Percentiles rank a stretch among this genome's conserved stretches.
phyloP scores from a whole-genome alignment of 768 basidiomycete genomes.

The Agrocybe pediades region DNA sequence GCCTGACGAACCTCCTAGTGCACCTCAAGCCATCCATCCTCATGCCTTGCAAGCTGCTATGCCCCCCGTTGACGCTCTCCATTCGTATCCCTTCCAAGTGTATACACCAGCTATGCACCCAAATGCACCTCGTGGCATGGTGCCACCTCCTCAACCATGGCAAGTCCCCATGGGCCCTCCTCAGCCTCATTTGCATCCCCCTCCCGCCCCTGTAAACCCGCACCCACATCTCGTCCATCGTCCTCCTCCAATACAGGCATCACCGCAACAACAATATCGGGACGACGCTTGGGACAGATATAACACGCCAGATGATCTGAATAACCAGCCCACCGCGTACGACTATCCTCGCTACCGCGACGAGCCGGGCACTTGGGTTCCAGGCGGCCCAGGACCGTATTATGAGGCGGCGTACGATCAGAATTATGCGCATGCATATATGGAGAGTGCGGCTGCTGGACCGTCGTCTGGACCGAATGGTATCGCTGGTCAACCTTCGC shows the following conservation, averaged over 20 bases:
- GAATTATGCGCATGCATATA: slow-evolving; percentile 46
- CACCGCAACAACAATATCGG: slow-evolving; percentile 33
- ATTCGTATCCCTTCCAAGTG: slow-evolving; percentile 42
- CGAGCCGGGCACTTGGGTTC: slow-evolving; percentile 54
- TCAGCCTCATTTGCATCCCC: slow-evolving; percentile 58
- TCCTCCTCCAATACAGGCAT: slow-evolving; percentile 37
- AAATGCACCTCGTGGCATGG: slow-evolving; percentile 41
- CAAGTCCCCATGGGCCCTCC: slow-evolving; percentile 67
- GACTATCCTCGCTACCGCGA: slow-evolving; percentile 62
- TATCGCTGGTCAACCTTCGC: slow-evolving; percentile 18
- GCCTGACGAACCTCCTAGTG: slow-evolving; percentile 7
- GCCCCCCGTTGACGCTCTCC: slow-evolving; percentile 32
- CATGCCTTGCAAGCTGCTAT: slow-evolving; percentile 25
- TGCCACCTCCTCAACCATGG: slow-evolving; percentile 63
- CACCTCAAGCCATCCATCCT: slow-evolving; percentile 19
- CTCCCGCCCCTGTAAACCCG: slow-evolving; percentile 30
- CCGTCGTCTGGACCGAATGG: slow-evolving; percentile 22
- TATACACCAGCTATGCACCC: slow-evolving; percentile 36
- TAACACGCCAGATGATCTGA: slow-evolving; percentile 44
- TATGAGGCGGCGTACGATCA: slow-evolving; percentile 66
- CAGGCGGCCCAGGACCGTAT: slow-evolving; percentile 47
- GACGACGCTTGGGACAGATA: slow-evolving; percentile 64
- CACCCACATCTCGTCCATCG: slow-evolving; percentile 45
- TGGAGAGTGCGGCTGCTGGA: slow-evolving; percentile 43
- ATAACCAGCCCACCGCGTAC: slow-evolving; percentile 47